Evolutionary conservation across 2,329 filamentous ascomycete genomes (phyloP).

Genomic region (Ceratocystis colombiana): DNA sequence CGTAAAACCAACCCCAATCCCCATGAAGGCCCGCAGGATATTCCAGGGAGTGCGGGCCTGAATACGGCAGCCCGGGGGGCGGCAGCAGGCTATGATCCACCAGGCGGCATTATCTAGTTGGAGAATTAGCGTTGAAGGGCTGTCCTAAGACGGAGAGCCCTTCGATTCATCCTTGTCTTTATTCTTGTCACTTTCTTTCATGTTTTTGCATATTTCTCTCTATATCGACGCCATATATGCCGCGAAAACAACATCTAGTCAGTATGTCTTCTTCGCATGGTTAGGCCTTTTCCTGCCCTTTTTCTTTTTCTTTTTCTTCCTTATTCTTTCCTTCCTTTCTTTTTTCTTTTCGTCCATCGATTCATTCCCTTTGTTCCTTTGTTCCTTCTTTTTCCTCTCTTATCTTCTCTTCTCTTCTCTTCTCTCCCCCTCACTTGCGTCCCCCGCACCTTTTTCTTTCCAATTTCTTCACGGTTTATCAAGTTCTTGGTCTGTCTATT

Average conservation of each 20-base stretch:
- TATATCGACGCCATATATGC: conserved; percentile 8
- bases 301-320: not conserved
- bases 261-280: conserved; percentile 6
- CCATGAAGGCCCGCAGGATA: conserved; percentile 37
- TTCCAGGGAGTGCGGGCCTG: conserved; percentile 46
- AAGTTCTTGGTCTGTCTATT: conserved; percentile 14
- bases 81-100: conserved; percentile 45
- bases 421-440: not conserved
- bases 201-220: conserved; percentile 4
- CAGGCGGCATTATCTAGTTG: conserved; percentile 48
- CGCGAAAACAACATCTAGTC: not conserved
- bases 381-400: not conserved
- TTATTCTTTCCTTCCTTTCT: not conserved
- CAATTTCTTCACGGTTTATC: not conserved
- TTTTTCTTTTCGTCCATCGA: not conserved
- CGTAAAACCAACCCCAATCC: conserved; percentile 52
- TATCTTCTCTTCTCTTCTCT: not conserved
- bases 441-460: not conserved
- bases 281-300: not conserved
- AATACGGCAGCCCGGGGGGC: conserved; percentile 38
- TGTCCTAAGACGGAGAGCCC: not conserved
- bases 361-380: conserved; percentile 7
- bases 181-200: not conserved
- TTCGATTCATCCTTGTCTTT: not conserved
- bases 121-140: not conserved